Conservation (phyloP, 2,329 filamentous ascomycete species). For the Fusarium sp. region DNA sequence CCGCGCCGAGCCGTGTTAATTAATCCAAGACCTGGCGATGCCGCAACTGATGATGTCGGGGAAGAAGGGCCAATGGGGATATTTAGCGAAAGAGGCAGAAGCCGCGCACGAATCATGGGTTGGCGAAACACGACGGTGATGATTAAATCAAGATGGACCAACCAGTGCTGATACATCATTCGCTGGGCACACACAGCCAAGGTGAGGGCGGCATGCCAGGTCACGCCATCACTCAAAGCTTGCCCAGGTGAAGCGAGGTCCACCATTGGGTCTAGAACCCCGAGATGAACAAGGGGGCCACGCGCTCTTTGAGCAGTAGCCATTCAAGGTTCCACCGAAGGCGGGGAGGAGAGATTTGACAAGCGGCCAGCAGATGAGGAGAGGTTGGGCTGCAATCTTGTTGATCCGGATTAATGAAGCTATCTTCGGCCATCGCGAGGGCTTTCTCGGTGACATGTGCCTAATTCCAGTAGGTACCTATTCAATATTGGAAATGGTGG, state of each 20-base stretch:
- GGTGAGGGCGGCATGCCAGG: background rate
- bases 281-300: conserved; percentile 24
- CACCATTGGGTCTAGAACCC: conserved; percentile 14
- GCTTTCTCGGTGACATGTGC: background rate
- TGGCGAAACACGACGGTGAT: background rate
- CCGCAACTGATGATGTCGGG: background rate
- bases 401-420: background rate
- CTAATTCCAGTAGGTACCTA: background rate
- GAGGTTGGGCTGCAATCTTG: background rate
- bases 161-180: background rate
- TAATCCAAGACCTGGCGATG: background rate
- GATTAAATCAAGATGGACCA: background rate
- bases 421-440: background rate
- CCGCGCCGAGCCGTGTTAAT: conserved; percentile 15
- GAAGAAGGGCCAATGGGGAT: conserved; percentile 2
- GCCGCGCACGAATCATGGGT: background rate
- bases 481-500: background rate
- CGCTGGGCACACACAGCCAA: background rate
- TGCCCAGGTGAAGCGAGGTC: background rate
- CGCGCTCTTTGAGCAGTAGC: conserved; percentile 14
- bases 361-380: background rate
- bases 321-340: conserved; percentile 15
- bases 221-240: conserved; percentile 2
- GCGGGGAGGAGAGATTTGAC: conserved; percentile 7
- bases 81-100: background rate